Base-by-base conservation (phyloP, 495 filamentous ascomycete species). In the Amphirosellinia nigrospora region DNA sequence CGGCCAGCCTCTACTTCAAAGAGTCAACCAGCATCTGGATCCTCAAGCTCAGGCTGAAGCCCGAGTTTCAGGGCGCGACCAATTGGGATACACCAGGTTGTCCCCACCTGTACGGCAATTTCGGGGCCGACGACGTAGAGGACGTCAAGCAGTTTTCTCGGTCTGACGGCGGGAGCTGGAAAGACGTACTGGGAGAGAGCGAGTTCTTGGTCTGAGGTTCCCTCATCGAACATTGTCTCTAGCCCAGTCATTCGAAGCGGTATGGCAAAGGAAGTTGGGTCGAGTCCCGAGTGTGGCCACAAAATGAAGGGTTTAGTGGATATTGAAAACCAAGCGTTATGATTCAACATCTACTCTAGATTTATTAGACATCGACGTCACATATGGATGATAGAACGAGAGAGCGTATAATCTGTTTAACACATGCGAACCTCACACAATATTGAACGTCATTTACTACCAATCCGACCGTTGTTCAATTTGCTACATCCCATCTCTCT, bases 11-110 rank as follows among this genome's bases (percentile, higher is more conserved):
- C 61, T 87, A 84, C 79, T 88, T 86, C 75, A 73, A 52, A 3
- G 59, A 72, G 0, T 46, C 53, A 8, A 61, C 70, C 2, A 71
- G 71, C 19, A 70, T 87, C 53, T 84, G 79, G 77, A 65, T 88
- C 23, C 65, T 87, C 66, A 86, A 85, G 78, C 72, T 85, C 72
- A 72, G 73, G 5, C 74, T 84, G 70, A 64, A 70, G 70, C 38
- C 73, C 41, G 64, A 80, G 45, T 74, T 85, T 74, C 72, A 81
- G 67, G 53, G 75, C 39, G 63, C 72, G n/a, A 73, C 71, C 61
- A 84, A 80, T 41, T 86, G 85, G 85, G 84, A 86, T 13, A 70
- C 76, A 6, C 72, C 75, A 36, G 82, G 82, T 26, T 86, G 82
- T 30, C 81, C 83, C 52, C 83, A 86, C 43, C 68, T 86, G 53